These are phyloP conservation scores for Suillus ampliporus DNA, from an alignment of 768 basidiomycete genomes.

Conservation along the genomic window DNA sequence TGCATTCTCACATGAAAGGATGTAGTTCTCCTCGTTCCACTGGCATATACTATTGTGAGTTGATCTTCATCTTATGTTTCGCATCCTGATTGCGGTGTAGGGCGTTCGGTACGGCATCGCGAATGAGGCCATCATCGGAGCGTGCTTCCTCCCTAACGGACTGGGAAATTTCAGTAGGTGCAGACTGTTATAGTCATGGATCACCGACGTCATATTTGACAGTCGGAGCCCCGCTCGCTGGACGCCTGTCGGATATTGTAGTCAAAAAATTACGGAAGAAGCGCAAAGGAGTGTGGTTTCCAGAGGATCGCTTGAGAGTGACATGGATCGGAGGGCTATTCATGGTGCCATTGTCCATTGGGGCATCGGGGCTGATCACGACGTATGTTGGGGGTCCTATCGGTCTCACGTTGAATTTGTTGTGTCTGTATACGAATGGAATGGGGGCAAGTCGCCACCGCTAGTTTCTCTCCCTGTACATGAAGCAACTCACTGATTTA, in stretches of 20 bases:
- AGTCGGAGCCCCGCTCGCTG: constrained; percentile 65
- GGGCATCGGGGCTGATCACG: constrained; percentile 52
- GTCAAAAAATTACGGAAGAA: constrained; percentile 50
- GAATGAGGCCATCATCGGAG: constrained; percentile 62
- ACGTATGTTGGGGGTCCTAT: constrained; percentile 49
- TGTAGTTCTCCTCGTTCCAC: constrained; percentile 51
- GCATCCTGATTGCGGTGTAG: constrained; percentile 33
- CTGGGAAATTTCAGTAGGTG: constrained; percentile 61
- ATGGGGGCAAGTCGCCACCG: constrained; percentile 51
- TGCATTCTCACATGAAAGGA: constrained; percentile 36
- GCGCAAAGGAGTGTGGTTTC: constrained; percentile 60
- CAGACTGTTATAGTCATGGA: neutral
- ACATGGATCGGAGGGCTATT: constrained; percentile 47
- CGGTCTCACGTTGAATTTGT: constrained; percentile 54
- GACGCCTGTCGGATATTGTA: constrained; percentile 57
- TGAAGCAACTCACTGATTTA: neutral
- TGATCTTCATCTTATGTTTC: neutral
- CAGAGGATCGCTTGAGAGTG: constrained; percentile 65
- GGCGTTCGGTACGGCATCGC: constrained; percentile 59
- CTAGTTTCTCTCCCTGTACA: neutral
- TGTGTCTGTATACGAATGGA: constrained; percentile 61
- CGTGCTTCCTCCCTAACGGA: constrained; percentile 62
- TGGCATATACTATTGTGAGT: constrained; percentile 65
- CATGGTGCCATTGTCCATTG: constrained; percentile 54
- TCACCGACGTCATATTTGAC: neutral